Percentiles rank a stretch among this genome's conserved stretches.
Evolutionary conservation across 176 grass and related monocot species (phyloP).

Genomic region (Secale cereale): DNA sequence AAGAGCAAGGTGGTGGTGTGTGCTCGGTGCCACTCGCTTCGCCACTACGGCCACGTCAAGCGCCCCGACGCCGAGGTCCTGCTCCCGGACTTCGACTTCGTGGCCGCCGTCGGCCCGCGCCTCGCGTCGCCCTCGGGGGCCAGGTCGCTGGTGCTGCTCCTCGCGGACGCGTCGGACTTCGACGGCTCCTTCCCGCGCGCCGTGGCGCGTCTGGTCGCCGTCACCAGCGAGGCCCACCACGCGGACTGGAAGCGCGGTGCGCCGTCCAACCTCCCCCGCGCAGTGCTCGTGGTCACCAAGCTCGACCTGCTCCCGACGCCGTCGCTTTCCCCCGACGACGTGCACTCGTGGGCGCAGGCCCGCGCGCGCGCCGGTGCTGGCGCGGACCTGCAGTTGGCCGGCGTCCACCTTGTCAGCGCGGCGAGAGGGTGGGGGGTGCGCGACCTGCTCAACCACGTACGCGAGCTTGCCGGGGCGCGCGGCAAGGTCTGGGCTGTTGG

Average conservation of each 20-base stretch:
- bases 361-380: conserved; percentile 51
- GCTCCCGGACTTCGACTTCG: conserved; percentile 81
- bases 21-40: conserved; percentile 76
- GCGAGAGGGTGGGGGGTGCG: conserved; percentile 65
- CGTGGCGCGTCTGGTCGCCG: conserved; percentile 59
- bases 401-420: conserved; percentile 68
- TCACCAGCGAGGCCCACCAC: conserved; percentile 31
- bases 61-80: conserved; percentile 58
- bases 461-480: conserved; percentile 50
- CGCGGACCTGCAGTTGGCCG: conserved; percentile 39
- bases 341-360: conserved; percentile 61
- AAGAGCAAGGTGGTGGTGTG: conserved; percentile 51
- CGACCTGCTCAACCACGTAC: conserved; percentile 62
- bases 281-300: conserved; percentile 67
- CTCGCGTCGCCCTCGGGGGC: conserved; percentile 70
- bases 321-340: conserved; percentile 39
- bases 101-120: conserved; percentile 47
- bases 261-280: conserved; percentile 58
- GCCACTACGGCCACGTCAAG: conserved; percentile 76
- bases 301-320: conserved; percentile 74
- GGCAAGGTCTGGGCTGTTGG: conserved; percentile 96
- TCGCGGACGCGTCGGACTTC: conserved; percentile 73
- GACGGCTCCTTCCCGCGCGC: conserved; percentile 79
- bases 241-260: conserved; percentile 45
- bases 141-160: conserved; percentile 74